Evolutionary conservation across 306 rosid species (phyloP), one percentile per base, ranked within the genome.

Genomic region (Cicer arietinum): DNA sequence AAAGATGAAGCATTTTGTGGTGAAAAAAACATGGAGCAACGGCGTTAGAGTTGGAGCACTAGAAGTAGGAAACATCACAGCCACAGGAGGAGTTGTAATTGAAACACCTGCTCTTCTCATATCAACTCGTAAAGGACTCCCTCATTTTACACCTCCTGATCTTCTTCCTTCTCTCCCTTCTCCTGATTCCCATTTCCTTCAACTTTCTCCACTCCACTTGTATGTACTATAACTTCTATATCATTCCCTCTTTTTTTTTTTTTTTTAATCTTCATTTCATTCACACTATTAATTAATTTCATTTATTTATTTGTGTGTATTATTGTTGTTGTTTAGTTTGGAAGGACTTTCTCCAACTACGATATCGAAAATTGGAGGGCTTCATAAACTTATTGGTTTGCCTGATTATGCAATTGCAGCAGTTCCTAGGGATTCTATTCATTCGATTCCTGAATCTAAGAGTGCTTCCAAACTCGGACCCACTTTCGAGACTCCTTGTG

Each of bases 161-260:
- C 93, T 89, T 65, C 93, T 94, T 76, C 42, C 85, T 60, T 90
- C 96, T 76, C 93, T 94, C n/a, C 98, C 98, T 69, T 94, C 86
- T 11, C 98, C 98, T 16, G 89, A 94, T 76, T 90, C 90, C 71
- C 84, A 85, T 73, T 90, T 91, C 76, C 89, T 94, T 67, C 98
- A 94, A 72, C 81, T 90, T 52, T 87, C 91, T 47, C 92, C 97
- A 1, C 85, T 91, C 50, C 97, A 94, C 81, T 94, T 94, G 98
- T 93, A 84, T 82, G 88, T 63, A 42, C 13, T 1, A 20, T 4
- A 9, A 20, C 39, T 10, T 11, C 40, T 25, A 16, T 50, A n/a
- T 50, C 56, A 14, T 42, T 30, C 37, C n/a, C 6, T 53, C 2
- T 17, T 54, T 18, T 18, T 3, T 59, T 7, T 17, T 18, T 20